Base-by-base conservation (phyloP, 345 rosid species). In the Salix caprea region DNA sequence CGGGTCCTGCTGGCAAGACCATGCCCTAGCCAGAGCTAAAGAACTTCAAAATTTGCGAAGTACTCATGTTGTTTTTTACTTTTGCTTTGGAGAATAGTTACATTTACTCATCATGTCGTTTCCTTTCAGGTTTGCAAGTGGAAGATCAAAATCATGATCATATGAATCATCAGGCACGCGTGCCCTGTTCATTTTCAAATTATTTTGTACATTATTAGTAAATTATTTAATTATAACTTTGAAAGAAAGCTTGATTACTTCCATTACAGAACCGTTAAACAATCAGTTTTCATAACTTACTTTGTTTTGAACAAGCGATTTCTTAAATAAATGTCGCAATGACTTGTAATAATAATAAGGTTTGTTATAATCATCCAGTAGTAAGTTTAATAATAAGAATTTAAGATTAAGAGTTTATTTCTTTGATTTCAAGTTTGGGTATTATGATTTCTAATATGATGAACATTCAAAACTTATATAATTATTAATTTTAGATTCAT, bases 81-180 rank as follows among this genome's bases (percentile, higher is more conserved):
- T 40, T 40, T 40, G 44, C 44, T 40, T 2, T 40, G 44, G 44
- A 40, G 44, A 40, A 40, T 40, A 40, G 44, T 10, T 40, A 10
- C 14, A 40, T 9, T 0, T 10, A 40, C 44, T 40, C 44, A 40
- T 40, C 44, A 46, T 46, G 64, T n/a, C 9, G 64, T n/a, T 58
- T 58, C 71, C 77, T 46, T 74, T 76, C 72, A 60, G 64, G 46
- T 32, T 23, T 58, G 65, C 79, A 71, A 34, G 30, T 39, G 54
- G 48, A 15, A 77, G 19, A 10, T 58, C 64, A n/a, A 23, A n/a
- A 58, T 14, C 61, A 52, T 23, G 56, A 77, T 74, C 75, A 52
- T 70, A n/a, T 60, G 67, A 72, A 37, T 52, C 69, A 21, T 13
- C 23, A 23, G 24, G 60, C 75, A 70, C 39, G 61, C 67, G 6